These are phyloP conservation scores for Coemansia sp. DNA, from an alignment of 192 early-diverging fungal genomes.

Conservation along the genomic window DNA sequence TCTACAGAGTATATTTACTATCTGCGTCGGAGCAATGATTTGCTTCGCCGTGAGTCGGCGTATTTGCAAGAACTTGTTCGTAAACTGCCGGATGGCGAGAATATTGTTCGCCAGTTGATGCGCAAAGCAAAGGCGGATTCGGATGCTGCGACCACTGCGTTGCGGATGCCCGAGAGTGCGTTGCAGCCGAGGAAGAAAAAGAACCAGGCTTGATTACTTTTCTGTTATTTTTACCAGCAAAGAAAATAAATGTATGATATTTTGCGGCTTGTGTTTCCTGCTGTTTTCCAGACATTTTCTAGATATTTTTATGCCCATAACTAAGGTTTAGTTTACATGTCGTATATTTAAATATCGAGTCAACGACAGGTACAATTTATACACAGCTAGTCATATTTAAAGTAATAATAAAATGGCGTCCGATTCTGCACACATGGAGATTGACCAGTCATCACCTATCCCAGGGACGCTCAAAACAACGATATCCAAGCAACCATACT, in stretches of 20 bases:
- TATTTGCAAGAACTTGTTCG: conserved; percentile 40
- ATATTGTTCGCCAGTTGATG: conserved; percentile 18
- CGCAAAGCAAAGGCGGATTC: conserved; percentile 35
- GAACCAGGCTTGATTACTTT: not conserved
- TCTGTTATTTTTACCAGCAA: not conserved
- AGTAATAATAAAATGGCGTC: not conserved
- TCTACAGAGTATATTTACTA: conserved; percentile 88
- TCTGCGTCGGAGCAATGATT: conserved; percentile 45
- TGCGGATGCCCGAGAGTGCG: conserved; percentile 31
- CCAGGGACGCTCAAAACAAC: conserved; percentile 29
- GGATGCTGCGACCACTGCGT: conserved; percentile 18
- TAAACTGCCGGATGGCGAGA: conserved; percentile 32
- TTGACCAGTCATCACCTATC: conserved; percentile 2
- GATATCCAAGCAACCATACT: conserved; percentile 45
- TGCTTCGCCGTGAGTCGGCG: conserved; percentile 37
- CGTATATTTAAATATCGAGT: too few relatives aligned
- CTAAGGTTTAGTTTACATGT: too few relatives aligned
- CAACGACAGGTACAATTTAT: too few relatives aligned
- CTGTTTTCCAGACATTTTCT: too few relatives aligned
- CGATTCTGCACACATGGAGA: conserved; percentile 7
- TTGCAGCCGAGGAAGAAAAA: conserved; percentile 26
- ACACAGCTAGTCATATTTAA: not conserved
- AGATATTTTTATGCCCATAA: too few relatives aligned
- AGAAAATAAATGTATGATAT: not conserved
- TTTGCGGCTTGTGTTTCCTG: too few relatives aligned